A percentile compares a stretch with the other conserved stretches of the same genome.
Conservation (phyloP, 345 rosid genomes). For the Reutealis trisperma region DNA sequence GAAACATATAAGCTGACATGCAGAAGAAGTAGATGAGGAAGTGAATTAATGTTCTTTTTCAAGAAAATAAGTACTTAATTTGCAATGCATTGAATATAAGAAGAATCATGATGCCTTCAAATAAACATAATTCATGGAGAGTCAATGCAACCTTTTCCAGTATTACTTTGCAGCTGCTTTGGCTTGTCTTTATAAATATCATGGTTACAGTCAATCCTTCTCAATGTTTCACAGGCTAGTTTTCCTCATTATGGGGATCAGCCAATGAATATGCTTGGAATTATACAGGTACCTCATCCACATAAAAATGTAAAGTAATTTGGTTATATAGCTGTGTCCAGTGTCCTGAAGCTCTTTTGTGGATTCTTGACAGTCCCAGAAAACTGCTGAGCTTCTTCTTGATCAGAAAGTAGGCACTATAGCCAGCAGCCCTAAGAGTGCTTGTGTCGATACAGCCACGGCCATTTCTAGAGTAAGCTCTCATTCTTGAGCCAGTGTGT, state of each 20-base stretch:
- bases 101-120: not conserved
- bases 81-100: not conserved
- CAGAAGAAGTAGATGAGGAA: not conserved
- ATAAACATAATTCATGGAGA: not conserved
- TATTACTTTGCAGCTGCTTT: not conserved
- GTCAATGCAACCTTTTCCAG: constrained; percentile 1
- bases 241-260: constrained; percentile 39
- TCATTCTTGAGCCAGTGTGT: not conserved
- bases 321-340: constrained; percentile 1
- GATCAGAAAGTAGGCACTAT: constrained; percentile 68
- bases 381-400: constrained; percentile 89
- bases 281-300: constrained; percentile 63
- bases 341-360: constrained; percentile 27
- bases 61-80: not conserved
- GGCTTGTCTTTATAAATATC: not conserved
- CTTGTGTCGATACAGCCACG: constrained; percentile 62
- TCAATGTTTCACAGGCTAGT: constrained; percentile 42
- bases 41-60: not conserved
- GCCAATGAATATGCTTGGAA: constrained; percentile 79
- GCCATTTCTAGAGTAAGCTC: constrained; percentile 60
- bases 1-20: not conserved
- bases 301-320: constrained; percentile 1
- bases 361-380: constrained; percentile 67
- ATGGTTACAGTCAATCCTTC: not conserved
- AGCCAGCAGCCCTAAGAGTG: constrained; percentile 54